phyloP scores from a whole-genome alignment of 1,284 basidiomycete genomes.

The Ustilago tritici region DNA sequence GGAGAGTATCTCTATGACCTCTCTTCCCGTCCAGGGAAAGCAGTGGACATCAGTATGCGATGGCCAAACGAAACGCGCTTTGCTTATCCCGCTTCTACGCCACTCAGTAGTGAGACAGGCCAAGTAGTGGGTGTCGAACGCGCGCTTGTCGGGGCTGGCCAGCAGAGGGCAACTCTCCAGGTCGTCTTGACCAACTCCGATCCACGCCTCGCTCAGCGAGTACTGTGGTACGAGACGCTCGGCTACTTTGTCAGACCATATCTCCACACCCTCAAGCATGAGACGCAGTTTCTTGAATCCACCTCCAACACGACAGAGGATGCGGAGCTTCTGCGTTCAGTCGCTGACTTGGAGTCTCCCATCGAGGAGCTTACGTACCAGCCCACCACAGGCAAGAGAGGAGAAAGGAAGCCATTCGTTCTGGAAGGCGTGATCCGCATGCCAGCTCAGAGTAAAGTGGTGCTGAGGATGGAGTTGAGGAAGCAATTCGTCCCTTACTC shows the following conservation, averaged over 20 bases:
- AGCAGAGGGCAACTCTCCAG: constrained; percentile 80
- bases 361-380: constrained; percentile 49
- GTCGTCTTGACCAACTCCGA: constrained; percentile 79
- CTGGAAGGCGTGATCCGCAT: constrained; percentile 78
- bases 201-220: constrained; percentile 71
- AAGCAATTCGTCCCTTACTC: constrained; percentile 92
- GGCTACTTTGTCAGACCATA: constrained; percentile 92
- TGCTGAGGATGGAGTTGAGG: constrained; percentile 80
- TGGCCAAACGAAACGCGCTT: constrained; percentile 72
- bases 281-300: constrained; percentile 29
- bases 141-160: constrained; percentile 80
- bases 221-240: constrained; percentile 88
- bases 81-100: constrained; percentile 69
- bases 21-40: background rate
- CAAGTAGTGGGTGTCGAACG: constrained; percentile 76
- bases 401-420: constrained; percentile 37
- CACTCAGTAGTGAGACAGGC: background rate
- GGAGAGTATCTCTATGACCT: constrained; percentile 43
- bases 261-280: constrained; percentile 80
- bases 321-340: constrained; percentile 49
- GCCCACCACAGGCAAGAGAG: constrained; percentile 28
- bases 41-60: constrained; percentile 60
- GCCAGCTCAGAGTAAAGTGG: constrained; percentile 75
- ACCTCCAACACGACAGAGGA: background rate
- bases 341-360: constrained; percentile 45